Conservation (phyloP, 306 rosid species). For the Abrus pulchellus region DNA sequence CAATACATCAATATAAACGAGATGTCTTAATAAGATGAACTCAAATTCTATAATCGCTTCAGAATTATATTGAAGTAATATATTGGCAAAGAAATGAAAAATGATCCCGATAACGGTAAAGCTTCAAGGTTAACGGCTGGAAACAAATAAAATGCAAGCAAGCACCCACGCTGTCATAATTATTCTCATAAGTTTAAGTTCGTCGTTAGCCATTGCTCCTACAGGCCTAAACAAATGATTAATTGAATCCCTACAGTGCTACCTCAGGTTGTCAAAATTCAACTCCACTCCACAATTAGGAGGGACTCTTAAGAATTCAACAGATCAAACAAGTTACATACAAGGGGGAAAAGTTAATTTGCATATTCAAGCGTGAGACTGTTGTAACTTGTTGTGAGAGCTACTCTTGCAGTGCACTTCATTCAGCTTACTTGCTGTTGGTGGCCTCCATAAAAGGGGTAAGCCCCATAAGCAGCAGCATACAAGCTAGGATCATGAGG, state of each 20-base stretch:
- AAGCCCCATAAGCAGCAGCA: slow-evolving; percentile 85
- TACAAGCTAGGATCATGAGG: slow-evolving; percentile 89
- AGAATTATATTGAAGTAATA: slow-evolving; percentile 18
- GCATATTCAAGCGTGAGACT: slow-evolving; percentile 45
- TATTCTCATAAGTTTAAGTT: slow-evolving; percentile 57
- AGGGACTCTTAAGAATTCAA: slow-evolving; percentile 70
- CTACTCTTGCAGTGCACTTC: slow-evolving; percentile 50
- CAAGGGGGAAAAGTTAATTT: slow-evolving; percentile 50
- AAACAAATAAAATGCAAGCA: slow-evolving; percentile 40
- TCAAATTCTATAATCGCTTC: not conserved
- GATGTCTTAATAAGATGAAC: slow-evolving; percentile 9
- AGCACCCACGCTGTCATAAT: slow-evolving; percentile 38
- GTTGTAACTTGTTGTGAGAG: slow-evolving; percentile 49
- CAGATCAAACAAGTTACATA: slow-evolving; percentile 67
- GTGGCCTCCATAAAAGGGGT: slow-evolving; percentile 86
- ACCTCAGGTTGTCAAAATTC: slow-evolving; percentile 81
- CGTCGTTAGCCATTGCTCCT: slow-evolving; percentile 56
- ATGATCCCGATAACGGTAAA: slow-evolving; percentile 40
- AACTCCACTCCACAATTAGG: slow-evolving; percentile 82
- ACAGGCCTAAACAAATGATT: slow-evolving; percentile 62
- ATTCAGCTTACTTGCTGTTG: slow-evolving; percentile 95
- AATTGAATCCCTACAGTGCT: slow-evolving; percentile 71
- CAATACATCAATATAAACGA: slow-evolving; percentile 12
- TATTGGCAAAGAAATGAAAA: not conserved
- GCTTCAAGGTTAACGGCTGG: not conserved